Evolutionary conservation across 176 grass and related monocot genomes (phyloP).

Genomic region (Melocanna baccifera): DNA sequence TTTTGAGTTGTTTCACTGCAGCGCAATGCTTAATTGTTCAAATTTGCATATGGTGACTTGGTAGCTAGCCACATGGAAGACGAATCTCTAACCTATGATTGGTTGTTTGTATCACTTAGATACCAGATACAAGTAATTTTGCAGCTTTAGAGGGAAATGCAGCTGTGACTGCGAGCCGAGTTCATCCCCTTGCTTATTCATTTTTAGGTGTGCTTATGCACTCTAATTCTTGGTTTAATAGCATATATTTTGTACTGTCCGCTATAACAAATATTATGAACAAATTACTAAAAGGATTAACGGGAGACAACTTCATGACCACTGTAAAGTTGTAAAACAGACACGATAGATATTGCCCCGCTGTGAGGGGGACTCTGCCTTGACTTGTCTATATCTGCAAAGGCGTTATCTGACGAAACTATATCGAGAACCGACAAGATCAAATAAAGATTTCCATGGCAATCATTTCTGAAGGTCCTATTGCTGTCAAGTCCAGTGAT

Average conservation of each 20-base stretch:
- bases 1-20: no score
- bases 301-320: not conserved
- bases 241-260: not conserved
- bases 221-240: not conserved
- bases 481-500: not conserved
- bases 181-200: not conserved
- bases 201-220: no score
- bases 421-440: not conserved
- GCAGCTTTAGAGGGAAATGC: not conserved
- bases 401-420: conserved; percentile 1
- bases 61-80: not conserved
- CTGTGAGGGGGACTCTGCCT: not conserved
- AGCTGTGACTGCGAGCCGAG: not conserved
- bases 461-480: not conserved
- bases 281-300: not conserved
- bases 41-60: not conserved
- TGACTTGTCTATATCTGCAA: not conserved
- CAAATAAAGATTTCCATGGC: not conserved
- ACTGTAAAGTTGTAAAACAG: not conserved
- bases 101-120: not conserved
- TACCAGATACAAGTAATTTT: not conserved
- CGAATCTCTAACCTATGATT: not conserved
- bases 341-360: not conserved
- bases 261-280: not conserved
- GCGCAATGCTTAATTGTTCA: not conserved